Conservation (phyloP, 805 yeast genomes). For the Cyberlindnera maclurae region DNA sequence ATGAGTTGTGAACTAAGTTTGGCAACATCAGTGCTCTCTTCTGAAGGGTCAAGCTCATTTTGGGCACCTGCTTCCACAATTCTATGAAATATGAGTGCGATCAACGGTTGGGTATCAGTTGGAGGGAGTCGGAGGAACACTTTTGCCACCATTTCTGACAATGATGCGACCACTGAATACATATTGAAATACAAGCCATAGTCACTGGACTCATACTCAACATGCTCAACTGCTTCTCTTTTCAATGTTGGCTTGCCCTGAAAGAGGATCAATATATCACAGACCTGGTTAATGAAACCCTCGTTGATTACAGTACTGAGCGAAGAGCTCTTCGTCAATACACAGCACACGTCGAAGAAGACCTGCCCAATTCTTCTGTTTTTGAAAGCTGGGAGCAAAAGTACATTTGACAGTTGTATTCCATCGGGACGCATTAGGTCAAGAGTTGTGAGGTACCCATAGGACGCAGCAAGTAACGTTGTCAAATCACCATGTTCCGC, state of each 20-base stretch:
- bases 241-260: slow-evolving; percentile 72
- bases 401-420: slow-evolving; percentile 25
- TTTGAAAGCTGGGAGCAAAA: slow-evolving; percentile 32
- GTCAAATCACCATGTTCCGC: slow-evolving; percentile 58
- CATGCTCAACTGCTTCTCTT: slow-evolving; percentile 74
- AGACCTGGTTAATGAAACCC: slow-evolving; percentile 47
- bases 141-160: slow-evolving; percentile 47
- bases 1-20: slow-evolving; percentile 8
- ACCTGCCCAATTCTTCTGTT: slow-evolving; percentile 74
- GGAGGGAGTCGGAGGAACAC: slow-evolving; percentile 24
- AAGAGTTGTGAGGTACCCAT: slow-evolving; percentile 53
- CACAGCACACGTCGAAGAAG: slow-evolving; percentile 71
- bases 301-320: slow-evolving; percentile 38
- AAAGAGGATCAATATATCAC: slow-evolving; percentile 60
- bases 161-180: slow-evolving; percentile 58
- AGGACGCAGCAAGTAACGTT: slow-evolving; percentile 53
- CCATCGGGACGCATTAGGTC: slow-evolving; percentile 38
- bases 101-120: neutral
- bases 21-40: slow-evolving; percentile 7
- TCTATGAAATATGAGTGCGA: slow-evolving; percentile 9
- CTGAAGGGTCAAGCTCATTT: neutral
- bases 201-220: slow-evolving; percentile 84
- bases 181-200: slow-evolving; percentile 31
- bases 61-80: slow-evolving; percentile 1
- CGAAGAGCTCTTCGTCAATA: slow-evolving; percentile 61